phyloP scores from a whole-genome alignment of 2,329 filamentous ascomycete species.

The Emmonsiellopsis sp. region DNA sequence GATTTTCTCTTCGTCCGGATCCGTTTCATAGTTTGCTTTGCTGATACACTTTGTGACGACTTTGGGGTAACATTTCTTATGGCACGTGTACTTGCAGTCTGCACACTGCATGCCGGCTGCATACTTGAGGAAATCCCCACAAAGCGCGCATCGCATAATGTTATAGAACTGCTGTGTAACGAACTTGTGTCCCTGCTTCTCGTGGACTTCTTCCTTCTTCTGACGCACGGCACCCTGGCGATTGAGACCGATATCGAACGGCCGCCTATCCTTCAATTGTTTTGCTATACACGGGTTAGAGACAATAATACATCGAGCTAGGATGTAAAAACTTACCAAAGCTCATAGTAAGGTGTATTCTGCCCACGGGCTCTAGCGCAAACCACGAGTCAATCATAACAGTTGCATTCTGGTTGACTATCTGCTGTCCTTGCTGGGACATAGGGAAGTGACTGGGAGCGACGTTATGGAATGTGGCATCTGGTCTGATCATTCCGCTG shows the following conservation, averaged over 20 bases:
- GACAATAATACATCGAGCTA: not conserved
- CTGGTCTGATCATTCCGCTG: constrained; percentile 35
- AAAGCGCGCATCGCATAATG: constrained; percentile 98
- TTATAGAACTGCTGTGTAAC: constrained; percentile 99
- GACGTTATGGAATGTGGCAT: constrained; percentile 43
- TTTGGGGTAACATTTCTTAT: constrained; percentile 92
- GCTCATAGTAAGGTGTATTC: constrained; percentile 82
- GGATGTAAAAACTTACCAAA: constrained; percentile 47
- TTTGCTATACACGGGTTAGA: constrained; percentile 49
- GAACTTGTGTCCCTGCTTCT: constrained; percentile 99
- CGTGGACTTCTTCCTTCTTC: constrained; percentile 94
- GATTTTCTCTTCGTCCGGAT: constrained; percentile 98
- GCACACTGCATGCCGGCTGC: constrained; percentile 98
- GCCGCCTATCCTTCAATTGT: constrained; percentile 71
- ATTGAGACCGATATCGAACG: constrained; percentile 80
- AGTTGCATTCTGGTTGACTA: constrained; percentile 19
- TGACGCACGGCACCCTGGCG: constrained; percentile 95
- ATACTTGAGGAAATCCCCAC: constrained; percentile 97
- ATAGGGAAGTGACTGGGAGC: constrained; percentile 13
- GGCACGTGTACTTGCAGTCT: constrained; percentile 99
- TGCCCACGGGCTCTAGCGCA: constrained; percentile 85
- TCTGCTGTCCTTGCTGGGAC: not conserved
- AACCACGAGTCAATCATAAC: constrained; percentile 83
- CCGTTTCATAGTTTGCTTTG: constrained; percentile 96
- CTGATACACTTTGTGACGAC: constrained; percentile 99